Percentiles rank a stretch among this genome's conserved stretches.
These are phyloP conservation scores for Cnidoscolus chayamansa DNA, from an alignment of 441 rosid species.

Conservation along the genomic window DNA sequence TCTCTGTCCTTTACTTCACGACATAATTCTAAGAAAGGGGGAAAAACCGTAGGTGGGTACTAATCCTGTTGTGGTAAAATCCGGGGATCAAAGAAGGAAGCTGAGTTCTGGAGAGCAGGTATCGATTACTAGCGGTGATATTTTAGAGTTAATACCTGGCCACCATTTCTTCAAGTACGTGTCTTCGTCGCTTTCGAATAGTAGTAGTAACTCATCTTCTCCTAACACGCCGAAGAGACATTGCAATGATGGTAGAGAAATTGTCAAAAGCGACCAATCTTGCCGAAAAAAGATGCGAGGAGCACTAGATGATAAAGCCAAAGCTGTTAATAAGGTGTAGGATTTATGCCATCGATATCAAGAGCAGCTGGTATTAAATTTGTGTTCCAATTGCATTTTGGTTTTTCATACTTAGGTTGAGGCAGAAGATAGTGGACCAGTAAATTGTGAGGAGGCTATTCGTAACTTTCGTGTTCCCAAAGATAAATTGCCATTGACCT, in stretches of 20 bases:
- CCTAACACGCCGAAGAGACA: conserved; percentile 30
- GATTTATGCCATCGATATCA: neutral
- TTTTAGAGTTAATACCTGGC: conserved; percentile 88
- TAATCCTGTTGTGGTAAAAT: conserved; percentile 74
- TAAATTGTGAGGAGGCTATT: conserved; percentile 39
- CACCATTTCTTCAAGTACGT: conserved; percentile 61
- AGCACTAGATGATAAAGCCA: conserved; percentile 25
- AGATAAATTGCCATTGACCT: conserved; percentile 50
- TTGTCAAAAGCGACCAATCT: conserved; percentile 18
- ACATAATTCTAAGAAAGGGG: neutral
- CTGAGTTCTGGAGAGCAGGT: conserved; percentile 41
- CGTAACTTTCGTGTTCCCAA: conserved; percentile 40
- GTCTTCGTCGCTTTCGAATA: conserved; percentile 22
- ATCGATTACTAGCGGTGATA: conserved; percentile 45
- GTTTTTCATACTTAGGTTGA: conserved; percentile 28
- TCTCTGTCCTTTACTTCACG: neutral
- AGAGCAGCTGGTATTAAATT: neutral
- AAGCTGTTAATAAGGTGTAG: conserved; percentile 27
- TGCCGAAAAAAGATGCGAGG: conserved; percentile 46
- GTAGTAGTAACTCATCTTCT: conserved; percentile 18
- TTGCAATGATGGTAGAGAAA: conserved; percentile 19
- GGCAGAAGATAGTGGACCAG: conserved; percentile 6
- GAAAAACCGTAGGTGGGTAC: conserved; percentile 55
- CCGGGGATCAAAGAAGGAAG: conserved; percentile 57
- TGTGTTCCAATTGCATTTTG: neutral